Evolutionary conservation across 2,329 filamentous ascomycete species (phyloP).

Genomic region (Cercospora zeae-maydis): DNA sequence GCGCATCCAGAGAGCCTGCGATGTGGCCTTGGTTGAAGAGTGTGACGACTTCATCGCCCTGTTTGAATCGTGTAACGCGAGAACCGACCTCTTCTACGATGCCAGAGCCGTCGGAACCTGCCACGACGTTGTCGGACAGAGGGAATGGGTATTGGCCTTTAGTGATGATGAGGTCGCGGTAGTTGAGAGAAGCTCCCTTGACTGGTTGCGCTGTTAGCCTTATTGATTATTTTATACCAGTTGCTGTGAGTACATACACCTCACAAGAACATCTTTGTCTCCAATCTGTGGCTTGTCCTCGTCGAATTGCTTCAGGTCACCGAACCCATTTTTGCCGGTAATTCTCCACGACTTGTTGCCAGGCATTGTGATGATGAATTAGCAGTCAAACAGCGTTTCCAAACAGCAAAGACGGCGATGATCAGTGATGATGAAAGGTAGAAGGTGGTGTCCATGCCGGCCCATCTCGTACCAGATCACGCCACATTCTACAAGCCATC

Average conservation of each 20-base stretch:
- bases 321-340: conserved; percentile 55
- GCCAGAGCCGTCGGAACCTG: conserved; percentile 53
- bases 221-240: too few species aligned
- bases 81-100: conserved; percentile 52
- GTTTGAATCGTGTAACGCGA: conserved; percentile 55
- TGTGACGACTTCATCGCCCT: conserved; percentile 58
- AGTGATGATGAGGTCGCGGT: conserved; percentile 49
- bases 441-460: too few species aligned
- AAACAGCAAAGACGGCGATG: background rate
- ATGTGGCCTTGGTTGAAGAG: conserved; percentile 61
- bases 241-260: conserved; percentile 42
- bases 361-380: conserved; percentile 13
- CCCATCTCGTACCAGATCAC: too few species aligned
- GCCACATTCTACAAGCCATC: conserved; percentile 1
- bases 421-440: too few species aligned
- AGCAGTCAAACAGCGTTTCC: background rate
- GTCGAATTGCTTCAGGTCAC: conserved; percentile 56
- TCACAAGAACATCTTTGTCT: conserved; percentile 69
- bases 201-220: conserved; percentile 34
- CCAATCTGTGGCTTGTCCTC: conserved; percentile 58
- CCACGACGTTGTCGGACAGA: conserved; percentile 41
- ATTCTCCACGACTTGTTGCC: conserved; percentile 50
- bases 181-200: conserved; percentile 49
- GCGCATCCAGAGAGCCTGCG: conserved; percentile 45
- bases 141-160: conserved; percentile 48